These are phyloP conservation scores for Diaporthe aspalathi DNA, from an alignment of 2,329 filamentous ascomycete genomes.

Conservation along the genomic window DNA sequence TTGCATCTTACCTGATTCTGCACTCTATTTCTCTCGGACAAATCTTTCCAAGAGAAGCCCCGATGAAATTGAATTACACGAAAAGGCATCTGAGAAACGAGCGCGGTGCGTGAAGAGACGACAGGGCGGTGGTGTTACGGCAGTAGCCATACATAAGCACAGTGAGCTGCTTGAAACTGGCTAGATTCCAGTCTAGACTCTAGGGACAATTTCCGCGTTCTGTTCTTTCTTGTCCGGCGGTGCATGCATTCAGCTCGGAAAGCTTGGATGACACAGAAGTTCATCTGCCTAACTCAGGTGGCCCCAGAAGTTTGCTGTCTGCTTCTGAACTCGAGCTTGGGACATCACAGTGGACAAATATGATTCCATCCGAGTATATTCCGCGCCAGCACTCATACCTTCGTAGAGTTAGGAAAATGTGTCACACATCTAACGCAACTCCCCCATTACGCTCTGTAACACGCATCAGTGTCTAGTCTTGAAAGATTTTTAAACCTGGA, in stretches of 20 bases:
- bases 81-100: not conserved
- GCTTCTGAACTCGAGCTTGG: too few relatives aligned
- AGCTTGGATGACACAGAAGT: not conserved
- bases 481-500: too few relatives aligned
- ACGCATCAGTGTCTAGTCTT: too few relatives aligned
- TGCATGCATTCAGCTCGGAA: not conserved
- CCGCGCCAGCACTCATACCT: not conserved
- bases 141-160: not conserved
- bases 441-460: too few relatives aligned
- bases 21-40: not conserved
- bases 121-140: not conserved
- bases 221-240: not conserved
- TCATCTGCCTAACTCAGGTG: not conserved
- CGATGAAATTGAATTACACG: too few relatives aligned
- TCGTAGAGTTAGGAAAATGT: too few relatives aligned
- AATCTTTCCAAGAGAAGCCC: too few relatives aligned
- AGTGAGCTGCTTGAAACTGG: not conserved
- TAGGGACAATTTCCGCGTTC: not conserved
- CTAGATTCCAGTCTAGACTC: not conserved
- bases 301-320: not conserved
- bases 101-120: not conserved
- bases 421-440: too few relatives aligned
- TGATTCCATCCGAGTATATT: not conserved
- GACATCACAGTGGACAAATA: not conserved
- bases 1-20: too few relatives aligned